phyloP scores from a whole-genome alignment of 2,329 filamentous ascomycete species.

The Sordariomycetes sp. region DNA sequence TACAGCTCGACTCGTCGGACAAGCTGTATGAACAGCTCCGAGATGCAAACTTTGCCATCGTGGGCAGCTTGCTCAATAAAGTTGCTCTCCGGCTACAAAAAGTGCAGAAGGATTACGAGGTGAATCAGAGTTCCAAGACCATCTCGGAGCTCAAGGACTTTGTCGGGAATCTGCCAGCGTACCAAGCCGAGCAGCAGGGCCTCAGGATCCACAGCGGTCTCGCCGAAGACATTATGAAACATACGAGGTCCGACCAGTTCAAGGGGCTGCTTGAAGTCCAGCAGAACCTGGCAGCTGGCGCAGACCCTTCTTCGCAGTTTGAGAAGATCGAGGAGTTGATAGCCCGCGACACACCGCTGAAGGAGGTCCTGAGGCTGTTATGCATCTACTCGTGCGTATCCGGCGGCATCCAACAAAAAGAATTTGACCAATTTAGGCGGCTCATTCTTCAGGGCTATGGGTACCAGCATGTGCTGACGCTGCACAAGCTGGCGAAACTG shows the following conservation, averaged over 20 bases:
- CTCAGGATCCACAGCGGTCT: conserved; percentile 85
- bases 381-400: conserved; percentile 87
- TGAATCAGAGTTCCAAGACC: conserved; percentile 75
- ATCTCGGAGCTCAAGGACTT: conserved; percentile 89
- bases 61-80: conserved; percentile 79
- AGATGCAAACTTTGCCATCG: conserved; percentile 89
- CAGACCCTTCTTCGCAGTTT: conserved; percentile 79
- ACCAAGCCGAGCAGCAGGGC: conserved; percentile 86
- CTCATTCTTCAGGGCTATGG: conserved; percentile 87
- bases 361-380: conserved; percentile 70
- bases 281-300: conserved; percentile 84
- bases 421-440: conserved; percentile 80
- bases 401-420: conserved; percentile 76
- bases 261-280: conserved; percentile 82
- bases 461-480: conserved; percentile 84
- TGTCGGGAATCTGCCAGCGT: conserved; percentile 82
- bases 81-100: conserved; percentile 73
- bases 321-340: conserved; percentile 93
- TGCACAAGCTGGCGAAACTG: conserved; percentile 78
- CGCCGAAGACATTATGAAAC: conserved; percentile 89
- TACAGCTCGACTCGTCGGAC: conserved; percentile 80
- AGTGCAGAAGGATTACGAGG: conserved; percentile 80
- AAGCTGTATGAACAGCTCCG: conserved; percentile 78
- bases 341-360: conserved; percentile 66
- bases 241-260: conserved; percentile 82